A percentile compares a stretch with the other conserved stretches of the same genome.
These are phyloP conservation scores for Eucommia ulmoides DNA, from an alignment of 257 asterid genomes.

Conservation along the genomic window DNA sequence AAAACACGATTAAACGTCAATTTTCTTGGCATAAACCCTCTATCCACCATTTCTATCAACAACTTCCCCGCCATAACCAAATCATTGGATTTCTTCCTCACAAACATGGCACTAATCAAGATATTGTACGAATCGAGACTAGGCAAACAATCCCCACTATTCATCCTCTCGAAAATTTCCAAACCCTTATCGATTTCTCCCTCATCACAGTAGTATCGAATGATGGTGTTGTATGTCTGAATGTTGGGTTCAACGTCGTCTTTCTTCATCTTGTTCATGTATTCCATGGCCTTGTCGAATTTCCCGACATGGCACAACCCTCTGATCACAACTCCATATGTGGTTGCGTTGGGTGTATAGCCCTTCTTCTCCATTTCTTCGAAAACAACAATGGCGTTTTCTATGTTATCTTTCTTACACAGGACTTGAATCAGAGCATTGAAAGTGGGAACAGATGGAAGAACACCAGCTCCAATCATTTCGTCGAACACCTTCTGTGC, in stretches of 20 bases:
- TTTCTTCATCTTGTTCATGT: conserved; percentile 49
- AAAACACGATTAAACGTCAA: conserved; percentile 69
- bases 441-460: conserved; percentile 83
- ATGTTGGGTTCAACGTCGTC: conserved; percentile 56
- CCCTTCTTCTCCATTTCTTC: conserved; percentile 79
- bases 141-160: conserved; percentile 50
- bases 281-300: conserved; percentile 53
- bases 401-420: conserved; percentile 78
- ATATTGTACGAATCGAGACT: conserved; percentile 81
- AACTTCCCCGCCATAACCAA: conserved; percentile 69
- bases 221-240: conserved; percentile 68
- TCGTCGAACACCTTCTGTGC: conserved; percentile 59
- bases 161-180: conserved; percentile 60
- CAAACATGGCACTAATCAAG: conserved; percentile 76
- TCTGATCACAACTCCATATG: conserved; percentile 58
- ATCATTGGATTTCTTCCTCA: conserved; percentile 64
- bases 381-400: conserved; percentile 51
- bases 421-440: conserved; percentile 76
- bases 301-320: conserved; percentile 73
- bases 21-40: conserved; percentile 68
- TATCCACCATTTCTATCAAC: conserved; percentile 75
- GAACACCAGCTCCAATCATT: conserved; percentile 78
- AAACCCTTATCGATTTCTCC: conserved; percentile 77
- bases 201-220: conserved; percentile 66
- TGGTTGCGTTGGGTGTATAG: conserved; percentile 58